Percentiles rank a stretch among this genome's conserved stretches.
Conservation (phyloP, 106 monocot genomes). For the Cymbidium sinense region DNA sequence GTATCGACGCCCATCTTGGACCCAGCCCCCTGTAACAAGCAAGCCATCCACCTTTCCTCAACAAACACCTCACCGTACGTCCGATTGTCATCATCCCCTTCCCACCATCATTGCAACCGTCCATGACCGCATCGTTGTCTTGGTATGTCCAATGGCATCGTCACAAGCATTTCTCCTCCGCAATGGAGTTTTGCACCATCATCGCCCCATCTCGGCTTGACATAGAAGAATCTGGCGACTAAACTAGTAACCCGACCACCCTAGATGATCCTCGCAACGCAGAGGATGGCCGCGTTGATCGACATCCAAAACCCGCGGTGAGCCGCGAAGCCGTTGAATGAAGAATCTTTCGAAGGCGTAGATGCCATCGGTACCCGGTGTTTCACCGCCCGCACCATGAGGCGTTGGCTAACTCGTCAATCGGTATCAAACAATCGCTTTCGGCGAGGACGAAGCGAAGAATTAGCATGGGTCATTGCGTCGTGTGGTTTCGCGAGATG, state of each 20-base stretch:
- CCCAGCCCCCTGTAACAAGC: conserved; percentile 77
- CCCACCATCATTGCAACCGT: too few species aligned
- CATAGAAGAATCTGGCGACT: neutral
- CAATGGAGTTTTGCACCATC: conserved; percentile 22
- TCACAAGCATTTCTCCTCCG: conserved; percentile 15
- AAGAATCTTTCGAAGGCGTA: too few species aligned
- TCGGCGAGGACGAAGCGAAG: too few species aligned
- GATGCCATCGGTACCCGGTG: conserved; percentile 40
- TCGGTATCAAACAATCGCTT: conserved; percentile 83
- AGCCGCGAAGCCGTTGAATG: too few species aligned
- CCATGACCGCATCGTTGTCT: conserved; percentile 54
- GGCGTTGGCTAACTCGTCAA: too few species aligned
- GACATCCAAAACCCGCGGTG: too few species aligned
- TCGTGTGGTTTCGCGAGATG: too few species aligned
- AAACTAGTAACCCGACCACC: conserved; percentile 19
- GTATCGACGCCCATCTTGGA: conserved; percentile 79
- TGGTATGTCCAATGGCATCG: conserved; percentile 26
- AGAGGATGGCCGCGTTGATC: conserved; percentile 79
- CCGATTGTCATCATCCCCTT: too few species aligned
- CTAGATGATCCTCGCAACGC: conserved; percentile 64
- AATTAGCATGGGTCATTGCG: too few species aligned
- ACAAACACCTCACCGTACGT: too few species aligned
- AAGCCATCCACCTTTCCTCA: conserved; percentile 61
- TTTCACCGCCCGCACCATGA: conserved; percentile 52
- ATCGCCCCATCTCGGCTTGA: conserved; percentile 16